Conservation (phyloP, 208 protist species). For the Leptomonas seymouri region DNA sequence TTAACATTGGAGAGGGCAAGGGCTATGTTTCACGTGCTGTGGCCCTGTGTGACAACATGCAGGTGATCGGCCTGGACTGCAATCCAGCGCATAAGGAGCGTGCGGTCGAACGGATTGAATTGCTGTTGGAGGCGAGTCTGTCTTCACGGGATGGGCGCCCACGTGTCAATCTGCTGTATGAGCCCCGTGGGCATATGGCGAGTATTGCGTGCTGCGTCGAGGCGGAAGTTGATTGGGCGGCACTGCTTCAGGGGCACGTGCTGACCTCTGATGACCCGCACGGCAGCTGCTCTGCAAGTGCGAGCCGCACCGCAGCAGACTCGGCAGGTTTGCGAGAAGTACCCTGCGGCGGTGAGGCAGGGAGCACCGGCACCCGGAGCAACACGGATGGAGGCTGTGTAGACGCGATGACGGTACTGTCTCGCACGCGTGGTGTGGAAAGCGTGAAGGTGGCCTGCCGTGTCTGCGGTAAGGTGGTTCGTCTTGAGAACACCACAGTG, state of each 20-base stretch:
- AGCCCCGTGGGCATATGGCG: conserved; percentile 64
- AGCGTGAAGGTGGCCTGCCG: conserved; percentile 51
- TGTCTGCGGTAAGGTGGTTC: conserved; percentile 54
- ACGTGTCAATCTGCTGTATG: conserved; percentile 76
- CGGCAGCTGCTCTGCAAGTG: not conserved
- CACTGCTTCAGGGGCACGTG: conserved; percentile 57
- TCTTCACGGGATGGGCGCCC: conserved; percentile 27
- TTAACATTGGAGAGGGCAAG: conserved; percentile 93
- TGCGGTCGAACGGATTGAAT: conserved; percentile 60
- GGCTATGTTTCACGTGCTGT: conserved; percentile 87
- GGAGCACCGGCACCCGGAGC: not conserved
- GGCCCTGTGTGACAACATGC: conserved; percentile 74
- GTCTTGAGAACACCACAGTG: conserved; percentile 27
- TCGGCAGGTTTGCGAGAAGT: too few relatives aligned
- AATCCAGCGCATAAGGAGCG: conserved; percentile 86
- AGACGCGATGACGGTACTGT: not conserved
- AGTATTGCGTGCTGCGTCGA: conserved; percentile 73
- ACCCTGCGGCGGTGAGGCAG: not conserved
- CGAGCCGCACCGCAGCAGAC: too few relatives aligned
- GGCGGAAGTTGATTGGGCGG: conserved; percentile 48
- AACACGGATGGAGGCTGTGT: not conserved
- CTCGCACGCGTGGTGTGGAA: conserved; percentile 6
- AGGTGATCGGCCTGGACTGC: conserved; percentile 90
- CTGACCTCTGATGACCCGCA: conserved; percentile 29
- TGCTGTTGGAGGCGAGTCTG: conserved; percentile 54